These are phyloP conservation scores for Zostera marina DNA, from an alignment of 116 monocot genomes.

Conservation along the genomic window DNA sequence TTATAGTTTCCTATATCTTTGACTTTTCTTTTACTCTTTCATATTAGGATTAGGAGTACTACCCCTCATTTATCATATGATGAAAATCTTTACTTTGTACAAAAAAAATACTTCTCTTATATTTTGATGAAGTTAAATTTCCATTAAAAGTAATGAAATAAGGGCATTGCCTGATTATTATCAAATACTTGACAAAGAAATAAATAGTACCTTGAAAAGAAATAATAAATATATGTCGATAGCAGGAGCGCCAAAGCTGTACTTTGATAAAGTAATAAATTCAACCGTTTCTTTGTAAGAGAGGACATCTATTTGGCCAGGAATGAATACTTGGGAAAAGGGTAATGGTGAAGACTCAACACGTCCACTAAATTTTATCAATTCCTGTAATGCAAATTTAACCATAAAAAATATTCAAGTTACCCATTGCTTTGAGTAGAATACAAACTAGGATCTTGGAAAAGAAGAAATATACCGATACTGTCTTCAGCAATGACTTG, in stretches of 20 bases:
- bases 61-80: no score
- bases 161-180: not conserved
- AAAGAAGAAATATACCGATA: constrained; percentile 31
- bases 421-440: not conserved
- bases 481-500: constrained; percentile 44
- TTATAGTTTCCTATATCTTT: no score
- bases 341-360: constrained; percentile 50
- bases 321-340: constrained; percentile 15
- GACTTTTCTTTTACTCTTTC: no score
- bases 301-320: constrained; percentile 29
- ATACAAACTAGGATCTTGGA: not conserved
- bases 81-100: no score
- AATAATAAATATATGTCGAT: constrained; percentile 54
- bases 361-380: constrained; percentile 42
- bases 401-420: not conserved
- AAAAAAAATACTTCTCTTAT: no score
- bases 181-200: not conserved
- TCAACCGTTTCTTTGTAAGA: constrained; percentile 57
- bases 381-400: constrained; percentile 39
- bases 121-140: no score
- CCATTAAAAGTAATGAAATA: no score
- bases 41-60: no score
- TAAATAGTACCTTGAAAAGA: constrained; percentile 93
- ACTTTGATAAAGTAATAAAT: constrained; percentile 54
- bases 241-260: constrained; percentile 40